Evolutionary conservation across 2,329 filamentous ascomycete genomes (phyloP).

Genomic region (Verticillium klebahnii): DNA sequence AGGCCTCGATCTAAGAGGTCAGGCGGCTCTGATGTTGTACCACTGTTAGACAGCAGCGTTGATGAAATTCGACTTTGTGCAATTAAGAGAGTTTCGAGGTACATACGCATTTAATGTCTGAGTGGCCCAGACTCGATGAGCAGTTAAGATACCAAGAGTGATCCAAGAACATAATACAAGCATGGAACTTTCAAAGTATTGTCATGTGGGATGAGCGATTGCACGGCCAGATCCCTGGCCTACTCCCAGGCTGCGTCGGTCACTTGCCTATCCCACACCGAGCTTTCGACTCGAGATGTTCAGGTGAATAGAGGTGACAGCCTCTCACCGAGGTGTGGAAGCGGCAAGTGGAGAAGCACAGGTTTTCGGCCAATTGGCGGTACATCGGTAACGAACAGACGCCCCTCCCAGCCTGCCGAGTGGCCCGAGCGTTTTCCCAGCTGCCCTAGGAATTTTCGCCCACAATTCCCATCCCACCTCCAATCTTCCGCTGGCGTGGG

Average conservation of each 20-base stretch:
- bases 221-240: not conserved
- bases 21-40: slow-evolving; percentile 3
- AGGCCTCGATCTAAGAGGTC: slow-evolving; percentile 7
- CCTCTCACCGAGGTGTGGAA: not conserved
- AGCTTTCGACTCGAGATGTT: not conserved
- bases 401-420: not conserved
- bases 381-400: not conserved
- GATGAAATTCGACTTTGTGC: not conserved
- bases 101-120: too few species aligned
- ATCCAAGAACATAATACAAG: too few species aligned
- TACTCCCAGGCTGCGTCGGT: too few species aligned
- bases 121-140: too few species aligned
- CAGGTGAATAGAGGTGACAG: not conserved
- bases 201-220: not conserved
- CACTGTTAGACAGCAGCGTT: not conserved
- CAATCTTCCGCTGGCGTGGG: slow-evolving; percentile 2
- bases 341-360: not conserved
- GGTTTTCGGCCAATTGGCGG: not conserved
- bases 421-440: not conserved
- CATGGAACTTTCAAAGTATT: not conserved
- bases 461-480: slow-evolving; percentile 3
- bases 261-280: not conserved
- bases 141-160: too few species aligned
- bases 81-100: not conserved
- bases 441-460: not conserved